Conservation (phyloP, 306 rosid genomes). For the Senna tora region DNA sequence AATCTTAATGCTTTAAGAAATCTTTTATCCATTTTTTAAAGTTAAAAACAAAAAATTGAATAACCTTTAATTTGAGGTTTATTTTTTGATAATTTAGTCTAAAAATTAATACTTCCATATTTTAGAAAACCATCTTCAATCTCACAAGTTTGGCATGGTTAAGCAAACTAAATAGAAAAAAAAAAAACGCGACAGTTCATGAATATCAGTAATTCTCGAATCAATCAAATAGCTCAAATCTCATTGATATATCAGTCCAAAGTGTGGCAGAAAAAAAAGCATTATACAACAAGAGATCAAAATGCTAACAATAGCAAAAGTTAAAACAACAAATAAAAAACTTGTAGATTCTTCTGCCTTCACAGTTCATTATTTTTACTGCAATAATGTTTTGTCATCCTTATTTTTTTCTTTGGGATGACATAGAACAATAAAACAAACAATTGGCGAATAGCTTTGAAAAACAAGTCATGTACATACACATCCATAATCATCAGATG, state of each 20-base stretch:
- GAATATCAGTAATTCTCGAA: background rate
- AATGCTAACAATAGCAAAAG: background rate
- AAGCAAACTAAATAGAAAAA: too few species aligned
- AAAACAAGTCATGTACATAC: constrained; percentile 8
- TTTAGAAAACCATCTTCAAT: too few species aligned
- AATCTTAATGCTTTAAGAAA: too few species aligned
- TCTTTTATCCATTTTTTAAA: too few species aligned
- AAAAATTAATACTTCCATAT: too few species aligned
- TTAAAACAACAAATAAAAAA: background rate
- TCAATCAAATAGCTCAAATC: background rate
- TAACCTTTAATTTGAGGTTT: too few species aligned
- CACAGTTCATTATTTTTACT: constrained; percentile 21
- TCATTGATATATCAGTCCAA: background rate
- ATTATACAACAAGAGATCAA: background rate
- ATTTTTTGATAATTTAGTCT: too few species aligned
- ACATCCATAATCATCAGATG: too few species aligned
- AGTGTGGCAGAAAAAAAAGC: background rate
- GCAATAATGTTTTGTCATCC: too few species aligned
- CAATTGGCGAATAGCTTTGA: background rate
- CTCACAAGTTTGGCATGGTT: too few species aligned
- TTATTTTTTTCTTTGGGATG: background rate
- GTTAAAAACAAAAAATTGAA: too few species aligned
- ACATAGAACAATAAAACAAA: background rate
- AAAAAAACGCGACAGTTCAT: too few species aligned
- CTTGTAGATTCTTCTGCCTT: background rate